phyloP scores from a whole-genome alignment of 169 alveolate genomes.

The Plasmodium berghei region DNA sequence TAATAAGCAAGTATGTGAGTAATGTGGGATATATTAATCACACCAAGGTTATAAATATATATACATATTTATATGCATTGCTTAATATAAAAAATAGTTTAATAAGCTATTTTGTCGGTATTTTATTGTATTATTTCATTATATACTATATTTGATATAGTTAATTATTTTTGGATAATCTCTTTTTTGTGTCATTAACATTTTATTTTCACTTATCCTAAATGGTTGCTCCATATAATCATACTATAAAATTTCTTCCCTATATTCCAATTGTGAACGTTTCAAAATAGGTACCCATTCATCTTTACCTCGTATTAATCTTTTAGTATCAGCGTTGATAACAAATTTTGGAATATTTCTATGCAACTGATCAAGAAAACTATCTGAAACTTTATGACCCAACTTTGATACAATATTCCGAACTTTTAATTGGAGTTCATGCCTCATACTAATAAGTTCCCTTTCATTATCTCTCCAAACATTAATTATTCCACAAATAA shows the following conservation, averaged over 20 bases:
- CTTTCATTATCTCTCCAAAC: constrained; percentile 91
- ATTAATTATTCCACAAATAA: constrained; percentile 86
- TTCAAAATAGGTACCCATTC: constrained; percentile 85
- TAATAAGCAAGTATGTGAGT: too few species aligned
- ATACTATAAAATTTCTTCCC: constrained; percentile 82
- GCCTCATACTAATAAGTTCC: constrained; percentile 88
- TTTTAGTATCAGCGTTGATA: constrained; percentile 84
- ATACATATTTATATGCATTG: too few species aligned
- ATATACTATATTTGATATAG: too few species aligned
- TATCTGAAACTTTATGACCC: constrained; percentile 89
- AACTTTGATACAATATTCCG: constrained; percentile 85
- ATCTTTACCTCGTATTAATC: constrained; percentile 80
- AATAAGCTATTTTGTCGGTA: too few species aligned
- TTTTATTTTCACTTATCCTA: too few species aligned
- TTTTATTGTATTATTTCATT: too few species aligned
- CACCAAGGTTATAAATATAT: too few species aligned
- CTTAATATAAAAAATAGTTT: too few species aligned
- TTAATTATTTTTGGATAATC: too few species aligned
- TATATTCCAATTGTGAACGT: constrained; percentile 78
- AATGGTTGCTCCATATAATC: too few species aligned
- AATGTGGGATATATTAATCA: too few species aligned
- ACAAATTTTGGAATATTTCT: constrained; percentile 86
- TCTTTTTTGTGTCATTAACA: too few species aligned
- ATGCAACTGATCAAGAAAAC: constrained; percentile 84
- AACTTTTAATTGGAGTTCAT: constrained; percentile 88